Evolutionary conservation across 176 grass and related monocot genomes (phyloP), one percentile per base, ranked within the genome.

Genomic region (Oryza coarctata): DNA sequence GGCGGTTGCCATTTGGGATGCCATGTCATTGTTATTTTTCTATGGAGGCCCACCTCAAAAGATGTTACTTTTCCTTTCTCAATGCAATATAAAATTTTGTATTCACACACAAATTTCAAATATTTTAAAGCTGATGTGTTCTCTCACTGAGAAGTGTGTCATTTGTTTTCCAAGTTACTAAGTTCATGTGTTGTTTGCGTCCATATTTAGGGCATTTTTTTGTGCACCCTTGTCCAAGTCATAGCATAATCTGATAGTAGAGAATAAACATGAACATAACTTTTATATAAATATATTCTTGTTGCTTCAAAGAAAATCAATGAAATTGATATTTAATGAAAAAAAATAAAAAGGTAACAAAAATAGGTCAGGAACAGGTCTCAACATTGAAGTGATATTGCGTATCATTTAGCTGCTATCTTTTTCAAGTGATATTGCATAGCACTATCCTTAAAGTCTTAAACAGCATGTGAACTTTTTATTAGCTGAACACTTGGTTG

Each of bases 281-380:
- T 60, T 68, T 9, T 23, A 40, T 52, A 28, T 14, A 23, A 36
- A 36, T 35, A 81, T 61, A 65, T 11, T 43, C 6, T 28, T 35
- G 6, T 63, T 2, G 47, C 49, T 60, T 29, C 25, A 77, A 77
- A 77, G 57, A 60, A 41, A 64, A 41, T 41, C 41, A 65, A 30
- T 28, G 3, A 64, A 31, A 10, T 44, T 65, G 60, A 55, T 55
- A 55, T 55, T 22, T 43, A 23, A 29, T 26, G 45, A 13, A 29
- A 78, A 68, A 22, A 9, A 29, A 78, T 38, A 22, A 9, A 36
- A 38, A 44, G 31, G 3, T 40, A 65, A 44, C 4, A 78, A 6
- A 58, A 58, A 23, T 76, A 76, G 32, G 57, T 41, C 60, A 64
- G n/a, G n/a, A n/a, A 57, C 20, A 57, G 52, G 52, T 77, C 39